Evolutionary conservation across 1,284 basidiomycete species (phyloP).

Genomic region (Heliocybe sulcata): DNA sequence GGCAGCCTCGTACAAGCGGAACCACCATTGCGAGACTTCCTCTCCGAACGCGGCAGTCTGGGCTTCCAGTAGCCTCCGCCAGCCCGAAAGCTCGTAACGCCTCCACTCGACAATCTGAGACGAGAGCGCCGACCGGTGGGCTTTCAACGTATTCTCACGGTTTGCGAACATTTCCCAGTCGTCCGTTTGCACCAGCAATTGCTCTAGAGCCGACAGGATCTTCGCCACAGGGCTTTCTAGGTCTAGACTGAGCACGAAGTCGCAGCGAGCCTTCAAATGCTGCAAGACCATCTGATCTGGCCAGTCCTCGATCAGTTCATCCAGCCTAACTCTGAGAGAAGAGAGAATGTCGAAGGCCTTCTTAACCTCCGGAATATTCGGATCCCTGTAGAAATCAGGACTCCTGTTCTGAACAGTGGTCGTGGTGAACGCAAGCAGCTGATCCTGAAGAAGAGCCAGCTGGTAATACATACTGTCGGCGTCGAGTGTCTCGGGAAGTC

Average conservation of each 20-base stretch:
- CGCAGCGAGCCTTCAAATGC: constrained; percentile 76
- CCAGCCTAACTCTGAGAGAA: constrained; percentile 47
- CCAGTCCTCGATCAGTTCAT: constrained; percentile 71
- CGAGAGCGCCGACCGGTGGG: constrained; percentile 62
- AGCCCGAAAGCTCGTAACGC: constrained; percentile 82
- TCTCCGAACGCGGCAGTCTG: constrained; percentile 58
- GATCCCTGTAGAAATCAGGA: constrained; percentile 78
- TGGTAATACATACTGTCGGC: constrained; percentile 38
- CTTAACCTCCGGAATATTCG: constrained; percentile 64
- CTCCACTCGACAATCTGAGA: constrained; percentile 87
- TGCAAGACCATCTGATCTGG: constrained; percentile 97
- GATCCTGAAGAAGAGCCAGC: constrained; percentile 32
- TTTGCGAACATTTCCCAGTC: constrained; percentile 98
- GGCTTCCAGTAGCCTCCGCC: constrained; percentile 77
- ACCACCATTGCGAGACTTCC: constrained; percentile 83
- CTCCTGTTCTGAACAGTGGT: constrained; percentile 13
- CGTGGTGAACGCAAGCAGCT: constrained; percentile 23
- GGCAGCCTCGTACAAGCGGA: constrained; percentile 81
- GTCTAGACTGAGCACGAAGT: constrained; percentile 59
- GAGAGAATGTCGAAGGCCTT: constrained; percentile 51
- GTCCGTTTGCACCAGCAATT: constrained; percentile 81
- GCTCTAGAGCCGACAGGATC: constrained; percentile 81
- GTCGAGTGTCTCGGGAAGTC: constrained; percentile 41
- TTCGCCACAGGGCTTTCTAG: constrained; percentile 77
- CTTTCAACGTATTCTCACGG: constrained; percentile 73